Evolutionary conservation across 305 asterid species (phyloP), one percentile per base, ranked within the genome.

Genomic region (Fraxinus ornus): DNA sequence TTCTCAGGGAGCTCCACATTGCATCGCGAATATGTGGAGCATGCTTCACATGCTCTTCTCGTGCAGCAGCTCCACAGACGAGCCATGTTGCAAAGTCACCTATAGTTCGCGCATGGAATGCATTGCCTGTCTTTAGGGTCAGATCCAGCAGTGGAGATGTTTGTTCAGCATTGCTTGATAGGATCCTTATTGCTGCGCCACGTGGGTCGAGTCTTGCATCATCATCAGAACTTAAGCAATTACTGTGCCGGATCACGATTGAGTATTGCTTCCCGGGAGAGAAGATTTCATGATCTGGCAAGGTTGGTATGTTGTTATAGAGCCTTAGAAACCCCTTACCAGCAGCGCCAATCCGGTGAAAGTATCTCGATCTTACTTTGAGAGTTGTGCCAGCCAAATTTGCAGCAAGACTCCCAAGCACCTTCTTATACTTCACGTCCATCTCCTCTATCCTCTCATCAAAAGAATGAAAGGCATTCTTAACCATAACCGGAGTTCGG

Each of bases 41-140:
- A 60, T 86, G 83, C 86, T 89, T 90, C 84, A 92, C 94, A 2
- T 86, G 89, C 91, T 92, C 93, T 79, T 92, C 97, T 74, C 91
- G 78, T 35, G 93, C 92, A 6, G 91, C 89, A 49, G 88, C 89
- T 62, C 93, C 92, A 26, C 97, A 91, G 0, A 86, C 93, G n/a
- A 92, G 94, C 93, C 97, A 92, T 12, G 91, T 77, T 33, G 94
- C 94, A 30, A 92, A 92, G 81, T 91, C 97, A 8, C 92, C 90
- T 52, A 92, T 90, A 0, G 89, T 86, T 12, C 94, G 86, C 5
- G 94, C 91, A 55, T 92, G 92, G 79, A 92, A 92, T 2, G 97
- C 91, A 7, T 87, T 88, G 30, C 97, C 94, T 0, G 91, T 91
- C 75, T 92, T 92, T 62, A 92, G 81, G 8, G 93, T 92, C 81